These are phyloP conservation scores for Zasmidium angulare DNA, from an alignment of 2,329 filamentous ascomycete genomes.

Conservation along the genomic window DNA sequence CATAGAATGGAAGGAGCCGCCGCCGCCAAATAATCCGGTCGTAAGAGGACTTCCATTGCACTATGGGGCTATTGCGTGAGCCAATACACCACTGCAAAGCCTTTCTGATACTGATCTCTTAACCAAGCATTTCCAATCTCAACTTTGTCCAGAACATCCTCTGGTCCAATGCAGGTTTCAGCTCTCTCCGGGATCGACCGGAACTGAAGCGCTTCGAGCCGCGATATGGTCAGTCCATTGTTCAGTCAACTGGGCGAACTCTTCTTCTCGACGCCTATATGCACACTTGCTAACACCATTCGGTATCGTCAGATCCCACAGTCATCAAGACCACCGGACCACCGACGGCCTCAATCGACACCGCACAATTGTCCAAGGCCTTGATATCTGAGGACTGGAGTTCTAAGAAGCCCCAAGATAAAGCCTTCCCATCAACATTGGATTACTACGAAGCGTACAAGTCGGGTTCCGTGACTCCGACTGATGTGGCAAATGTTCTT, in stretches of 20 bases:
- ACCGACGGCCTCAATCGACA: conserved; percentile 6
- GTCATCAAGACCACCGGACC: conserved; percentile 49
- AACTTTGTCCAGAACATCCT: conserved; percentile 60
- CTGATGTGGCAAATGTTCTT: conserved; percentile 68
- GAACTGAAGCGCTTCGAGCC: conserved; percentile 56
- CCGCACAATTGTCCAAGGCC: conserved; percentile 3
- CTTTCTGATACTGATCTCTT: not conserved
- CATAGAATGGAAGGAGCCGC: conserved; percentile 36
- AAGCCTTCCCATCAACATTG: conserved; percentile 54
- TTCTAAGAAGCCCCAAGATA: conserved; percentile 22
- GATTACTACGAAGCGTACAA: conserved; percentile 78
- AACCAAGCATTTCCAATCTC: conserved; percentile 58
- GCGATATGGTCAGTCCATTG: conserved; percentile 45
- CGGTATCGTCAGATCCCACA: conserved; percentile 57
- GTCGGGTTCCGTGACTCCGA: conserved; percentile 68
- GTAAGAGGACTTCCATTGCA: conserved; percentile 66
- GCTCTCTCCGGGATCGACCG: conserved; percentile 55
- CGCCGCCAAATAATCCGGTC: conserved; percentile 61
- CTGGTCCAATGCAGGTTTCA: conserved; percentile 72
- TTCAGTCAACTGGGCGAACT: too few species aligned
- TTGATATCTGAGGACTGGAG: conserved; percentile 18
- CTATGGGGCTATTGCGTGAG: conserved; percentile 62
- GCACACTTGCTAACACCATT: too few species aligned
- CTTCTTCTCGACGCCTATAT: too few species aligned
- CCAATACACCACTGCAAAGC: too few species aligned